phyloP scores from a whole-genome alignment of 257 asterid genomes.

The Ocimum tenuiflorum region DNA sequence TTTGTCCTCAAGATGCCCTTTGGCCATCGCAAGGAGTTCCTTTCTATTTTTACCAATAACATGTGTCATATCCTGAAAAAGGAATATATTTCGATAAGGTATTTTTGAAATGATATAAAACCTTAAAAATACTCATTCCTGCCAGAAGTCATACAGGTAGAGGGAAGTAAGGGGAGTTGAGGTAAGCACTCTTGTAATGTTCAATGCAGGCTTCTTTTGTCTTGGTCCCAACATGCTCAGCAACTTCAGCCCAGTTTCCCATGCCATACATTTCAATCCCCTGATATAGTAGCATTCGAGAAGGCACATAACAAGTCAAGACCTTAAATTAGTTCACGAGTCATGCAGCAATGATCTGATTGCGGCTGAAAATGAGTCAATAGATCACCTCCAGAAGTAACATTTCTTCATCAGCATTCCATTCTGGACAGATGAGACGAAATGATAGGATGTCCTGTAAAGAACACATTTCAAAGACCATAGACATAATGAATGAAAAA shows the following conservation, averaged over 20 bases:
- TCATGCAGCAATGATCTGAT: constrained; percentile 7
- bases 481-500: constrained; percentile 8
- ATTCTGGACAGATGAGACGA: constrained; percentile 74
- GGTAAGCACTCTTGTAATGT: constrained; percentile 60
- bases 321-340: not conserved
- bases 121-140: constrained; percentile 12
- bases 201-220: constrained; percentile 66
- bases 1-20: constrained; percentile 56
- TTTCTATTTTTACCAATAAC: constrained; percentile 67
- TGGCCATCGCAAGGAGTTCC: constrained; percentile 81
- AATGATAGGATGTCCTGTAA: constrained; percentile 63
- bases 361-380: constrained; percentile 1
- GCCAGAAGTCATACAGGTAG: constrained; percentile 50
- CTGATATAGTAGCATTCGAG: constrained; percentile 27
- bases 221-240: constrained; percentile 89
- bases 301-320: constrained; percentile 10
- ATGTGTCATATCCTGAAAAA: constrained; percentile 69
- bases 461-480: constrained; percentile 23
- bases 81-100: constrained; percentile 14
- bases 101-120: not conserved
- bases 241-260: constrained; percentile 89
- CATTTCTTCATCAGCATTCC: constrained; percentile 95
- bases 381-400: constrained; percentile 70
- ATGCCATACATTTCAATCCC: constrained; percentile 91
- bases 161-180: constrained; percentile 81